These are phyloP conservation scores for Arthrobotrys megalospora DNA, from an alignment of 2,329 filamentous ascomycete genomes.

Conservation along the genomic window DNA sequence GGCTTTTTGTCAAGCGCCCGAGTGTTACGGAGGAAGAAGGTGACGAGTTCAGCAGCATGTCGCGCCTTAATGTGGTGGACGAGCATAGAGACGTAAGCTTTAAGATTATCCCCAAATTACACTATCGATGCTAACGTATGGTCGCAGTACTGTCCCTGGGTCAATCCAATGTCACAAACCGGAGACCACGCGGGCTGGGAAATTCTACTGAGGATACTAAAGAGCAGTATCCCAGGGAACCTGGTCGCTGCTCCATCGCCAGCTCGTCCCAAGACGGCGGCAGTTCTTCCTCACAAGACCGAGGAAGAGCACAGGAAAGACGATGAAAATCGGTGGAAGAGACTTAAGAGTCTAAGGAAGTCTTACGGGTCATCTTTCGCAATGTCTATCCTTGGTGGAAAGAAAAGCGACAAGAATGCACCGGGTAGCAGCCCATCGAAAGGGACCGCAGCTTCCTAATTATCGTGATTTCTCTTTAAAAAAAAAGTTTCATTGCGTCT, in stretches of 20 bases:
- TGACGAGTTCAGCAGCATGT: constrained; percentile 75
- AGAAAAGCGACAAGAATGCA: constrained; percentile 52
- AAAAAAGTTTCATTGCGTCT: constrained; percentile 18
- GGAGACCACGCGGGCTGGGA: constrained; percentile 69
- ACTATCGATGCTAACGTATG: constrained; percentile 28
- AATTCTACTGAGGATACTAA: constrained; percentile 68
- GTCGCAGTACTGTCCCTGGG: constrained; percentile 81
- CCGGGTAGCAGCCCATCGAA: constrained; percentile 27
- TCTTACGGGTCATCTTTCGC: constrained; percentile 62
- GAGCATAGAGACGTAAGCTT: constrained; percentile 77
- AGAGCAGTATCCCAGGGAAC: constrained; percentile 65
- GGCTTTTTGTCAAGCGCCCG: constrained; percentile 89
- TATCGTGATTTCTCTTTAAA: background rate
- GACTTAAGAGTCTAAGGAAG: constrained; percentile 64
- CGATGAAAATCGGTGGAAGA: constrained; percentile 63
- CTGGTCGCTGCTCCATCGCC: constrained; percentile 60
- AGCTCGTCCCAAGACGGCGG: constrained; percentile 51
- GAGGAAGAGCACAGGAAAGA: constrained; percentile 59
- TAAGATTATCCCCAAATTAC: background rate
- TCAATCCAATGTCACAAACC: constrained; percentile 75
- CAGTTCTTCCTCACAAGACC: constrained; percentile 45
- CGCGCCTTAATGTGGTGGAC: constrained; percentile 77
- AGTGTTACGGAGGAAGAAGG: constrained; percentile 72
- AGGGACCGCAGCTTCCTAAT: constrained; percentile 58
- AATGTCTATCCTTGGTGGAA: constrained; percentile 58